Conservation (phyloP, 768 basidiomycete species). For the Calocybe gangraenosa region DNA sequence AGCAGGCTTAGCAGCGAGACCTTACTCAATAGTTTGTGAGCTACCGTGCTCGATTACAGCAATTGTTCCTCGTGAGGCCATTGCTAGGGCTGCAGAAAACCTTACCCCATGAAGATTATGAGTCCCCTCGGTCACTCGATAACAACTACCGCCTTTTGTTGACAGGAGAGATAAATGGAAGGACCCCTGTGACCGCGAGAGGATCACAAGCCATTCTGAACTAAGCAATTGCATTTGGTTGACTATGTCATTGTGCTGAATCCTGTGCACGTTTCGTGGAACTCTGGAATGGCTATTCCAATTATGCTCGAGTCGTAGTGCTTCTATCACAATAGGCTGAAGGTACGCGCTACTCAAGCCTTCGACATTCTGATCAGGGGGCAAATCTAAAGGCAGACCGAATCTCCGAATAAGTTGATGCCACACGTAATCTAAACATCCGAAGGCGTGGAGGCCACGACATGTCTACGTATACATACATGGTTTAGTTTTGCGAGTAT, state of each 20-base stretch:
- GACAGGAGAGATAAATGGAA: slow-evolving; percentile 44
- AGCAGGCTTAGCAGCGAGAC: too few relatives aligned
- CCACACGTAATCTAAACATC: slow-evolving; percentile 51
- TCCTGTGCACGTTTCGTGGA: slow-evolving; percentile 31
- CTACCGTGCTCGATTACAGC: slow-evolving; percentile 12
- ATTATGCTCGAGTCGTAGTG: slow-evolving; percentile 46
- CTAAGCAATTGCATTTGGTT: slow-evolving; percentile 45
- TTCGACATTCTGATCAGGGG: slow-evolving; percentile 25
- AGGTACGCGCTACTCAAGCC: slow-evolving; percentile 35
- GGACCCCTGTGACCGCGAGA: slow-evolving; percentile 25
- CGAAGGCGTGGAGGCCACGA: slow-evolving; percentile 54
- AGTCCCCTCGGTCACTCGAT: slow-evolving; percentile 27
- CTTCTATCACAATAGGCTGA: slow-evolving; percentile 35
- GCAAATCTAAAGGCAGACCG: slow-evolving; percentile 45
- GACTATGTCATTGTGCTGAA: slow-evolving; percentile 35
- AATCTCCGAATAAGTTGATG: slow-evolving; percentile 36
- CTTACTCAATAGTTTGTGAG: slow-evolving; percentile 8
- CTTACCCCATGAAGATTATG: slow-evolving; percentile 23
- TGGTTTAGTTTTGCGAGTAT: too few relatives aligned
- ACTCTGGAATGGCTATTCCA: slow-evolving; percentile 37
- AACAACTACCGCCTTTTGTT: slow-evolving; percentile 23
- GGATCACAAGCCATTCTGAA: slow-evolving; percentile 44
- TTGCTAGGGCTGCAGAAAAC: slow-evolving; percentile 30
- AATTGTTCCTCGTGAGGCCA: slow-evolving; percentile 9
- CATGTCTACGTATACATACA: slow-evolving; percentile 49